These are phyloP conservation scores for Aureobasidium zeae DNA, from an alignment of 2,329 filamentous ascomycete genomes.

Conservation along the genomic window DNA sequence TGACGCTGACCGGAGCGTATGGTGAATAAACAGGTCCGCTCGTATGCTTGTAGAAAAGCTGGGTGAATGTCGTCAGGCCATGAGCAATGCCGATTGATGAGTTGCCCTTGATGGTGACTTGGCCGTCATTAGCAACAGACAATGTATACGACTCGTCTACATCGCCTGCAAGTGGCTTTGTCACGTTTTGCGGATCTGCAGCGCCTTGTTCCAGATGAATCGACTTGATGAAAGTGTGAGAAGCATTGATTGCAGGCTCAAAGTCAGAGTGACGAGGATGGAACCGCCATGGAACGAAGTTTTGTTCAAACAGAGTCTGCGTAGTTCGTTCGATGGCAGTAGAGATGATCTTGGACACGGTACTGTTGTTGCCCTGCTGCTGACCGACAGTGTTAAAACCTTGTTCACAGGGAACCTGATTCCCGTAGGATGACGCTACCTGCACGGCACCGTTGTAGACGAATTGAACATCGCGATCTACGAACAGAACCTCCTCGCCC, in stretches of 20 bases:
- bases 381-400: conserved; percentile 9
- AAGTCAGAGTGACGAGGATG: conserved; percentile 53
- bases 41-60: conserved; percentile 69
- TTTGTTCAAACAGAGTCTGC: conserved; percentile 55
- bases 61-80: conserved; percentile 66
- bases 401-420: conserved; percentile 13
- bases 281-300: conserved; percentile 72
- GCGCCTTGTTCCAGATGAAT: conserved; percentile 54
- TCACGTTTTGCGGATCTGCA: conserved; percentile 44
- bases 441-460: conserved; percentile 27
- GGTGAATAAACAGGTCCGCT: conserved; percentile 54
- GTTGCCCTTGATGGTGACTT: conserved; percentile 53
- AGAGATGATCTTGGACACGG: conserved; percentile 33
- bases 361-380: conserved; percentile 8
- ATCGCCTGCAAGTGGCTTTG: conserved; percentile 52
- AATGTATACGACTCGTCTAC: conserved; percentile 71
- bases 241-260: conserved; percentile 46
- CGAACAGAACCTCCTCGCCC: conserved; percentile 34
- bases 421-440: conserved; percentile 20
- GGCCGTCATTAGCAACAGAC: conserved; percentile 48
- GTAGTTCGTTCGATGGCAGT: conserved; percentile 47
- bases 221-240: conserved; percentile 46
- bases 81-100: conserved; percentile 61
- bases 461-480: conserved; percentile 31
- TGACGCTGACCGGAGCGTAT: conserved; percentile 59